phyloP scores from a whole-genome alignment of 2,329 filamentous ascomycete genomes.

The Fusarium veterinarium region DNA sequence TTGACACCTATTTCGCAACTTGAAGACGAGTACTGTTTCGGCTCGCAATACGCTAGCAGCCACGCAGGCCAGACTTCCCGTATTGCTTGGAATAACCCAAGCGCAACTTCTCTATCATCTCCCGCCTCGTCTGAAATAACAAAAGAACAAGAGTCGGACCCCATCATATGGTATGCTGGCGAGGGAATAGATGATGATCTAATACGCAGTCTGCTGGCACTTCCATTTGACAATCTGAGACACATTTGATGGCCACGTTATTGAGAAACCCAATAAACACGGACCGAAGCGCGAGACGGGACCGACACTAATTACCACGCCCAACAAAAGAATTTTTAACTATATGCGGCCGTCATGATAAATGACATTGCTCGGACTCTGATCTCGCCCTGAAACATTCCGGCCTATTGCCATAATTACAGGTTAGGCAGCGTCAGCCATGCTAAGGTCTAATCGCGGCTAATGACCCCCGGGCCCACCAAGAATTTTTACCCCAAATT shows the following conservation, averaged over 20 bases:
- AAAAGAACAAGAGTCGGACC: neutral
- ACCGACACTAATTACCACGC: accelerated
- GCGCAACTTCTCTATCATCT: neutral
- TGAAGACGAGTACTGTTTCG: neutral
- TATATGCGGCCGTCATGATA: neutral
- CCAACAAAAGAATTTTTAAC: accelerated
- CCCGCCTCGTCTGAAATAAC: neutral
- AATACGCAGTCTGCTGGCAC: neutral
- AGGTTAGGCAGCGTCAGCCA: neutral
- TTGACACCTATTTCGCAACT: neutral
- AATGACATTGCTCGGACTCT: too few relatives aligned
- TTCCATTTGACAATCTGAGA: slow-evolving; percentile 2
- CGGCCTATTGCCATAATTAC: neutral
- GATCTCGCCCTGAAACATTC: neutral
- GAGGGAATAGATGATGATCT: neutral
- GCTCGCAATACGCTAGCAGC: neutral
- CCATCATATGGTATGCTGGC: neutral
- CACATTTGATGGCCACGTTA: neutral
- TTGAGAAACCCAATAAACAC: neutral
- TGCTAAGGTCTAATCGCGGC: neutral
- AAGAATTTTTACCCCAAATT: neutral
- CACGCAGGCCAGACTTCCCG: neutral
- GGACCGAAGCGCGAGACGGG: neutral
- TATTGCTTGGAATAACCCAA: neutral
- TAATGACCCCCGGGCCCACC: neutral